phyloP scores from a whole-genome alignment of 2,329 filamentous ascomycete genomes.

The Didymella segeticola region DNA sequence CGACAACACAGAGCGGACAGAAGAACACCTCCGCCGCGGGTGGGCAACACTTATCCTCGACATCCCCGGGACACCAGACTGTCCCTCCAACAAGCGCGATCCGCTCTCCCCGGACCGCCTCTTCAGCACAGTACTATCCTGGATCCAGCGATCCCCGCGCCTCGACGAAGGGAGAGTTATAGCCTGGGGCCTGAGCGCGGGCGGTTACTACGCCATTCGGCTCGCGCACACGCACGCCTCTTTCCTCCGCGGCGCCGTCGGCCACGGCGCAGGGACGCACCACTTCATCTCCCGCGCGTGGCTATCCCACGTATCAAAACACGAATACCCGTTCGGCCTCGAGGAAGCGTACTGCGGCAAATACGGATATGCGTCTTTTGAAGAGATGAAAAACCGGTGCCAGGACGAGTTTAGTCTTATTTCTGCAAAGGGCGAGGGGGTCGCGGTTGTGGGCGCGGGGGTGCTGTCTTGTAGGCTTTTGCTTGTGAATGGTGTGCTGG shows the following conservation, averaged over 20 bases:
- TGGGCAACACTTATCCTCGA: constrained; percentile 60
- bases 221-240: constrained; percentile 62
- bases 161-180: constrained; percentile 58
- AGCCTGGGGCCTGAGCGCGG: constrained; percentile 64
- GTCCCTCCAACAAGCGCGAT: constrained; percentile 57
- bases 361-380: constrained; percentile 48
- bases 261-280: constrained; percentile 63
- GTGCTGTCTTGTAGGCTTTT: constrained; percentile 57
- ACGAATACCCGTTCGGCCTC: constrained; percentile 66
- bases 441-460: constrained; percentile 43
- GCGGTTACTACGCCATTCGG: constrained; percentile 65
- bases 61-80: constrained; percentile 65
- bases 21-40: constrained; percentile 55
- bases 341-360: constrained; percentile 57
- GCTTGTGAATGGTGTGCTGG: constrained; percentile 63
- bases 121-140: constrained; percentile 59
- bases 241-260: constrained; percentile 57
- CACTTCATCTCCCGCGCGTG: constrained; percentile 64
- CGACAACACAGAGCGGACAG: constrained; percentile 53
- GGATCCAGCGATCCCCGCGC: constrained; percentile 55
- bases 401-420: constrained; percentile 60
- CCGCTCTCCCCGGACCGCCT: constrained; percentile 59
- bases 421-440: constrained; percentile 59
- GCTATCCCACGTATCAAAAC: constrained; percentile 59
- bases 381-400: constrained; percentile 56